Conservation (phyloP, 148 eudicot genomes). For the Cornus suecica region DNA sequence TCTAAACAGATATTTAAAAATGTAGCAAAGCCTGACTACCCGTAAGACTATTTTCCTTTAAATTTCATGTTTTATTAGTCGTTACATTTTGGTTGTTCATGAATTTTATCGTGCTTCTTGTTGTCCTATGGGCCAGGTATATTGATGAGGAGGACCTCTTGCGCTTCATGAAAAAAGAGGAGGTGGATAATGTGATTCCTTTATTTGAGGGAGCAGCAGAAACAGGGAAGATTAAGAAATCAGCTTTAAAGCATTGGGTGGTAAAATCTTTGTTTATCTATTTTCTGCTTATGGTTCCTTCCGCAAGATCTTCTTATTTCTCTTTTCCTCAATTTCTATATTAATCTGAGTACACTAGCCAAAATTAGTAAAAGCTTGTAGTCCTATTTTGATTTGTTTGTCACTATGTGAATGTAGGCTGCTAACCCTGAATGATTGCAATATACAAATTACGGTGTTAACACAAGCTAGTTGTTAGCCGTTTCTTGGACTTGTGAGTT, state of each 20-base stretch:
- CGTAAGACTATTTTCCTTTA: constrained; percentile 37
- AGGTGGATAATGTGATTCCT: constrained; percentile 57
- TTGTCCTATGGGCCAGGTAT: constrained; percentile 34
- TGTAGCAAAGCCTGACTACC: constrained; percentile 52
- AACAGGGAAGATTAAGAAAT: constrained; percentile 60
- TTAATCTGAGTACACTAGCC: background rate
- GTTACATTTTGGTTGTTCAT: background rate
- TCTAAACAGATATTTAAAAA: constrained; percentile 62
- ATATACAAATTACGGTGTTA: background rate
- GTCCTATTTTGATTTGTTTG: background rate
- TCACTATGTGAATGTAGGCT: too few relatives aligned
- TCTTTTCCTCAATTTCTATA: background rate
- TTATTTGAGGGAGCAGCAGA: constrained; percentile 71
- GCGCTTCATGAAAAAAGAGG: constrained; percentile 64
- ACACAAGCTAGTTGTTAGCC: background rate
- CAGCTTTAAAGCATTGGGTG: constrained; percentile 78
- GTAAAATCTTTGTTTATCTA: constrained; percentile 29
- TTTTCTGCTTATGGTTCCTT: background rate
- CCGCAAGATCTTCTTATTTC: background rate
- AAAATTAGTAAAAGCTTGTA: background rate
- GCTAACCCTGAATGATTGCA: too few relatives aligned
- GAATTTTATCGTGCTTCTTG: background rate
- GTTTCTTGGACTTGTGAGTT: too few relatives aligned
- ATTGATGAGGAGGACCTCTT: constrained; percentile 80
- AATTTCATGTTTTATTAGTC: background rate